Percentiles rank a stretch among this genome's conserved stretches.
These are phyloP conservation scores for Aquilaria agallochum DNA, from an alignment of 441 rosid species.

Conservation along the genomic window DNA sequence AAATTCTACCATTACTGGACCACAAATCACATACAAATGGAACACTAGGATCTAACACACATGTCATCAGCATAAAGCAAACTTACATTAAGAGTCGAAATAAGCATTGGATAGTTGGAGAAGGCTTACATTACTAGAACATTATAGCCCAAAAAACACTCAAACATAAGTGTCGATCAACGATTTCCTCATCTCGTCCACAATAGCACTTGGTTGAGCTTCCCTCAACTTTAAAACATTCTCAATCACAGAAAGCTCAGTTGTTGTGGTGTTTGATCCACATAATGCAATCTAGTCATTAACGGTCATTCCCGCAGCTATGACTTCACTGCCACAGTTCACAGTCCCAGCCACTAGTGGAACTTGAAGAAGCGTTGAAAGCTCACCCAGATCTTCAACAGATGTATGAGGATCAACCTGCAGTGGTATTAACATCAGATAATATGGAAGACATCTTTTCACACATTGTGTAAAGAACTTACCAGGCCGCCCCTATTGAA, in stretches of 20 bases:
- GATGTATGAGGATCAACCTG: conserved; percentile 93
- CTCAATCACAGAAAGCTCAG: conserved; percentile 76
- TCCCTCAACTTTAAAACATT: conserved; percentile 87
- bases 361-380: conserved; percentile 84
- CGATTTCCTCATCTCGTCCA: conserved; percentile 87
- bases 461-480: conserved; percentile 9
- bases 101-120: too few relatives aligned
- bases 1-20: too few relatives aligned
- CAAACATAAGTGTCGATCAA: conserved; percentile 77
- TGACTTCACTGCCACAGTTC: conserved; percentile 84
- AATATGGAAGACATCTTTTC: not conserved
- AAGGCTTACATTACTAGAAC: too few relatives aligned
- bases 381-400: conserved; percentile 82
- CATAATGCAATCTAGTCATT: conserved; percentile 89
- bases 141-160: conserved; percentile 9
- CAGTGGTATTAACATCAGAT: not conserved
- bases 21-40: too few relatives aligned
- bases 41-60: too few relatives aligned
- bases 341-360: conserved; percentile 88
- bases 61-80: too few relatives aligned
- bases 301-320: conserved; percentile 72
- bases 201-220: conserved; percentile 71
- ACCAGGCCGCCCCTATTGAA: conserved; percentile 83
- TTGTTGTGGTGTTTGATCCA: conserved; percentile 85
- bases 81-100: too few relatives aligned